Percentiles rank a stretch among this genome's conserved stretches.
phyloP scores from a whole-genome alignment of 169 alveolate species.

The Eimeria maxima region DNA sequence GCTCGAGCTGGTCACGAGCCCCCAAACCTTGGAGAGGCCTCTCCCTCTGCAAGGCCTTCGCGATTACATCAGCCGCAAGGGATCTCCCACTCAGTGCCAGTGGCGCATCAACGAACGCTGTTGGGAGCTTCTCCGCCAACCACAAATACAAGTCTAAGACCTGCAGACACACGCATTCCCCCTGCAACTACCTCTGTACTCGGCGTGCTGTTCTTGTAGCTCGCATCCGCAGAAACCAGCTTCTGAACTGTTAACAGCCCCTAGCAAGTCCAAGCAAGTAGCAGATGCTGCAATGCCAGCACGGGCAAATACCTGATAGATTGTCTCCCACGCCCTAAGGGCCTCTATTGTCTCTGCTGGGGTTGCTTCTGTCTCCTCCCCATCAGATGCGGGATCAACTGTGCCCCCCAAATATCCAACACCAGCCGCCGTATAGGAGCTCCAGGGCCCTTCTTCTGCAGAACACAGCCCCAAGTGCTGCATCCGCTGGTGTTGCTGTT shows the following conservation, averaged over 20 bases:
- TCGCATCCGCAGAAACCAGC: neutral
- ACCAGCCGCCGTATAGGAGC: slow-evolving; percentile 36
- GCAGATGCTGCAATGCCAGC: neutral
- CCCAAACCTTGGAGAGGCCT: neutral
- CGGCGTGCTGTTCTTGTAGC: neutral
- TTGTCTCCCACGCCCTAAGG: slow-evolving; percentile 67
- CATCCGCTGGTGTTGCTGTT: slow-evolving; percentile 1
- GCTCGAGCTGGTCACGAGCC: slow-evolving; percentile 4
- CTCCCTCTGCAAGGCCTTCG: slow-evolving; percentile 21
- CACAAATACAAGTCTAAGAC: slow-evolving; percentile 70
- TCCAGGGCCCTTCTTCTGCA: slow-evolving; percentile 40
- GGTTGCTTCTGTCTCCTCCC: slow-evolving; percentile 62
- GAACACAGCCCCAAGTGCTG: slow-evolving; percentile 1
- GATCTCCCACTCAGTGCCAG: slow-evolving; percentile 62
- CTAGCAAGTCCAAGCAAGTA: neutral
- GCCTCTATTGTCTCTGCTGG: slow-evolving; percentile 70
- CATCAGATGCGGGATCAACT: neutral
- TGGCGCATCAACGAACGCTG: slow-evolving; percentile 56
- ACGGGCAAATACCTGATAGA: slow-evolving; percentile 46
- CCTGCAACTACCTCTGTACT: neutral
- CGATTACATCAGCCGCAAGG: slow-evolving; percentile 53
- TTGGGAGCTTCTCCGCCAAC: slow-evolving; percentile 71
- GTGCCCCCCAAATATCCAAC: slow-evolving; percentile 14
- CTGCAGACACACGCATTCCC: slow-evolving; percentile 6
- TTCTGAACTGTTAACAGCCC: neutral